Evolutionary conservation across 768 basidiomycete genomes (phyloP), one percentile per base, ranked within the genome.

Genomic region (Botryobasidium botryosum): DNA sequence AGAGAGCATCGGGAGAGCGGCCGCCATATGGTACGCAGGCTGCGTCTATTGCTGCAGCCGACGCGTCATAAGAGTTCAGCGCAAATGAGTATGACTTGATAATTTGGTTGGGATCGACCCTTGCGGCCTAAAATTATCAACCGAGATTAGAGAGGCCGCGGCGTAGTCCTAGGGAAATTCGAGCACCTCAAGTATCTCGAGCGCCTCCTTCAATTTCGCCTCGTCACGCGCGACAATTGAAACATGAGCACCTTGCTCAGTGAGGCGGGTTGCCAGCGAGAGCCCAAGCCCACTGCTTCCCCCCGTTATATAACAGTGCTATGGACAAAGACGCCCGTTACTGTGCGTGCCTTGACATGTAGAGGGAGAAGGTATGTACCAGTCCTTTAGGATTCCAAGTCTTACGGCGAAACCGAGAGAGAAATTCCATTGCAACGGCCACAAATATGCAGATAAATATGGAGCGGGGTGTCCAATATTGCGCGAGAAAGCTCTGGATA

Each of bases 301-400:
- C 2, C 88, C 88, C 0, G 86, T 86, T 15, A 92, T 65, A 56
- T 86, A 85, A 60, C 76, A 74, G 52, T 88, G 83, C 88, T 91
- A 48, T 5, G 18, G 17, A 17, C 23, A 32, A 27, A 40, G 31
- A n/a, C 15, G 17, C n/a, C n/a, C n/a, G n/a, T n/a, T n/a, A n/a
- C n/a, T n/a, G n/a, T n/a, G n/a, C n/a, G n/a, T n/a, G n/a, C n/a
- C n/a, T n/a, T n/a, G n/a, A n/a, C n/a, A n/a, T n/a, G n/a, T n/a
- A n/a, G n/a, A n/a, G n/a, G n/a, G n/a, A n/a, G n/a, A n/a, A n/a
- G n/a, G n/a, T n/a, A n/a, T n/a, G n/a, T n/a, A n/a, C n/a, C n/a
- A n/a, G n/a, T n/a, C n/a, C n/a, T n/a, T n/a, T n/a, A n/a, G n/a
- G n/a, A n/a, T n/a, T n/a, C n/a, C n/a, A n/a, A n/a, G n/a, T n/a